Evolutionary conservation across 169 alveolate genomes (phyloP).

Genomic region (Cryptosporidium ryanae): DNA sequence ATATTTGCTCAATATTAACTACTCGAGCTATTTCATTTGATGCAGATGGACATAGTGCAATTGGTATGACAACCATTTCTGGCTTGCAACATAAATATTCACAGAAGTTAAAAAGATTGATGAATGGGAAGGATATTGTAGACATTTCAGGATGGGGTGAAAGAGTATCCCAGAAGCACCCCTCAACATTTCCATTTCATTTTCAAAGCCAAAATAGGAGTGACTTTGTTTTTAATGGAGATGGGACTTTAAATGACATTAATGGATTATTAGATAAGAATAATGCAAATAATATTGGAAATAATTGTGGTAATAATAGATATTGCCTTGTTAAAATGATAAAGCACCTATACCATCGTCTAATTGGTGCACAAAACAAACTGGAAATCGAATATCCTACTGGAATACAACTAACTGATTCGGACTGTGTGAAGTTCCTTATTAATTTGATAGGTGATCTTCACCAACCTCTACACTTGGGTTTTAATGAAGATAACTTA

Average conservation of each 20-base stretch:
- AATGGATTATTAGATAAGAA: background rate
- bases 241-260: background rate
- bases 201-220: constrained; percentile 42
- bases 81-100: constrained; percentile 67
- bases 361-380: constrained; percentile 13
- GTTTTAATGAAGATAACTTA: constrained; percentile 77
- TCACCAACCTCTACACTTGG: constrained; percentile 85
- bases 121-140: constrained; percentile 78
- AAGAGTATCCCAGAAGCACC: constrained; percentile 69
- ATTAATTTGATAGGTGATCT: constrained; percentile 84
- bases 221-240: constrained; percentile 10
- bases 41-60: constrained; percentile 79
- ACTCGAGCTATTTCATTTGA: constrained; percentile 71
- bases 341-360: constrained; percentile 40
- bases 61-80: constrained; percentile 78
- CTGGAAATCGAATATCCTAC: constrained; percentile 78
- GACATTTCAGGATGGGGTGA: constrained; percentile 78
- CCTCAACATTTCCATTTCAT: constrained; percentile 71
- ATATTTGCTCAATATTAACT: background rate
- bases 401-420: constrained; percentile 82
- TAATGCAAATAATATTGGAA: background rate
- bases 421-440: constrained; percentile 84
- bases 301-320: constrained; percentile 5
- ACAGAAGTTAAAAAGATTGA: constrained; percentile 68
- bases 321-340: constrained; percentile 65